Base-by-base conservation (phyloP, 148 eudicot species). In the Rhododendron henanense region DNA sequence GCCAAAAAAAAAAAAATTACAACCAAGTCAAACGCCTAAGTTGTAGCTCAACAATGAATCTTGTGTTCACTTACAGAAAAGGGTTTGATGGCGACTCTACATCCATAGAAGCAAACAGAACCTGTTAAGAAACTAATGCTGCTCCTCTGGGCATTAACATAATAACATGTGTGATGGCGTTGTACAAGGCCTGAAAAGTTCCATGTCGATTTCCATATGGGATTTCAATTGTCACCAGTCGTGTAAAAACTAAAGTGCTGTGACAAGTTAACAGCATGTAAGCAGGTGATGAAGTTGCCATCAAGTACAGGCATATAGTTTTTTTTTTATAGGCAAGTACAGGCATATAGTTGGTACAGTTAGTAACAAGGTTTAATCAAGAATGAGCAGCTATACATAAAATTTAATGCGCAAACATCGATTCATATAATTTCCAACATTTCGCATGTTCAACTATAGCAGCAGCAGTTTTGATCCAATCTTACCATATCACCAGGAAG, bases 401-500 rank as follows among this genome's bases (percentile, higher is more conserved):
- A 69, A 28, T 11, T 28, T 69, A 71, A 71, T 31, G 33, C 39
- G 18, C 19, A 33, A 69, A n/a, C 69, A 63, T 1, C 11, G 28
- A 19, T 16, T 65, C 31, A 10, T 69, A 13, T 10, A 15, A 28
- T 50, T n/a, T 9, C 21, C 28, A 50, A 48, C 57, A 74, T 3
- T 28, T 23, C 19, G 18, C 51, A 18, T 67, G 28, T 25, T 28
- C 41, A 84, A 28, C 45, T 84, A 28, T 25, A 65, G 28, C n/a
- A 57, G 44, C 18, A 39, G 78, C 15, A 74, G 47, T 48, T 9
- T 19, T 37, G 33, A 51, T 73, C 31, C 78, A 19, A 44, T 41
- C 84, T 86, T 89, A 95, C 99, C 92, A 96, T 96, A 87, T 96
- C 99, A 44, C 99, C 99, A 50, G 99, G 99, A 90, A 96, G 98